phyloP scores from a whole-genome alignment of 768 basidiomycete species.

The Suillus fuscotomentosus region DNA sequence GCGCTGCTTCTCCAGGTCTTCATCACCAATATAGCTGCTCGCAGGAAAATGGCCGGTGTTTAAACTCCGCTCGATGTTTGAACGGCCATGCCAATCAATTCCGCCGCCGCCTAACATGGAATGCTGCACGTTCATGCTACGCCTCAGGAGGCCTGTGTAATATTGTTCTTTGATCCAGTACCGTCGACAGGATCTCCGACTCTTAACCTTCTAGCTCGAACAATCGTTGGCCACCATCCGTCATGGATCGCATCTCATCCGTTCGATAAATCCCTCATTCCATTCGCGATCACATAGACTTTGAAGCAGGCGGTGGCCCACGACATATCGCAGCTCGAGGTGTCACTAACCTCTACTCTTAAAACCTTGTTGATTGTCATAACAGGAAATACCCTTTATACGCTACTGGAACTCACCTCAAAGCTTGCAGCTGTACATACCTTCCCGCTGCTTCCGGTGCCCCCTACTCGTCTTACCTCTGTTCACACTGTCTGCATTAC shows the following conservation, averaged over 20 bases:
- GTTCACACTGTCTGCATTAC: constrained; percentile 46
- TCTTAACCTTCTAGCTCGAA: too few species aligned
- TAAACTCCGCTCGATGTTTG: too few species aligned
- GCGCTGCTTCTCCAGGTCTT: too few species aligned
- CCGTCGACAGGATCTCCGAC: too few species aligned
- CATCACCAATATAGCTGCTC: constrained; percentile 46
- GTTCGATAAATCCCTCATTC: background rate
- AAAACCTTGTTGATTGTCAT: background rate
- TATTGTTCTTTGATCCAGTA: too few species aligned
- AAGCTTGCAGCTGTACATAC: constrained; percentile 53
- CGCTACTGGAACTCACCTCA: constrained; percentile 62
- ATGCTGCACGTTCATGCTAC: too few species aligned
- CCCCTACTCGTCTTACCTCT: constrained; percentile 37
- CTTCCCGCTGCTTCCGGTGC: constrained; percentile 42
- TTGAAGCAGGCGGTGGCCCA: constrained; percentile 63
- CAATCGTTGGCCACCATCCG: too few species aligned
- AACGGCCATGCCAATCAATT: too few species aligned
- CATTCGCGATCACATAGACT: constrained; percentile 45
- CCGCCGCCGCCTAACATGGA: constrained; percentile 34
- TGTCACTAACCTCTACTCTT: constrained; percentile 15
- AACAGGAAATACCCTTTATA: constrained; percentile 63
- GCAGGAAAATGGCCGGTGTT: too few species aligned
- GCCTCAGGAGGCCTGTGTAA: too few species aligned
- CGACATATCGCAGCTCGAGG: constrained; percentile 51
- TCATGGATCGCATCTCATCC: too few species aligned